These are phyloP conservation scores for Saccharomyces kudriavzevii DNA, from an alignment of 805 yeast species.

Conservation along the genomic window DNA sequence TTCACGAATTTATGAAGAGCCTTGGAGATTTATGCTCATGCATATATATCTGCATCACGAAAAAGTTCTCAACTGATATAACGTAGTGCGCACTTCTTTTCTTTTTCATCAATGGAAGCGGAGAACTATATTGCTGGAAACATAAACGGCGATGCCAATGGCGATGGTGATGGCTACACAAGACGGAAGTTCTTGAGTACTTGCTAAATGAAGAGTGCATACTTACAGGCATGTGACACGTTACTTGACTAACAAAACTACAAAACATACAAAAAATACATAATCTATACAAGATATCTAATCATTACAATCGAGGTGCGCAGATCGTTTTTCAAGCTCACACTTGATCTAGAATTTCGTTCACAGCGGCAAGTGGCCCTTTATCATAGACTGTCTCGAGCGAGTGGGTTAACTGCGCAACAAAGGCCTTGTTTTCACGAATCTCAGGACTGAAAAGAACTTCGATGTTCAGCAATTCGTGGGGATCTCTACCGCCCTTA, in stretches of 20 bases:
- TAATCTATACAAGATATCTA: no score
- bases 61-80: no score
- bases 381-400: neutral
- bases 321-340: no score
- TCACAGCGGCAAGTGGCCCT: no score
- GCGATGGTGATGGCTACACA: no score
- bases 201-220: neutral
- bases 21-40: neutral
- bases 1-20: neutral
- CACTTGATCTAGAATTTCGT: neutral
- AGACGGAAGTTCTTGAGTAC: no score
- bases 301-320: no score
- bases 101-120: neutral
- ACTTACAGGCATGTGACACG: neutral
- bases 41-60: neutral
- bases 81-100: neutral
- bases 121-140: neutral
- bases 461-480: constrained; percentile 1
- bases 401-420: constrained; percentile 1
- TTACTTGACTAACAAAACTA: neutral
- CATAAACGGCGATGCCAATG: no score
- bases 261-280: no score
- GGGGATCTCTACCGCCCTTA: constrained; percentile 4
- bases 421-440: constrained; percentile 1
- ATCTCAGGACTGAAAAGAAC: constrained; percentile 3